phyloP scores from a whole-genome alignment of 208 protist genomes.

The Balamuthia mandrillaris region DNA sequence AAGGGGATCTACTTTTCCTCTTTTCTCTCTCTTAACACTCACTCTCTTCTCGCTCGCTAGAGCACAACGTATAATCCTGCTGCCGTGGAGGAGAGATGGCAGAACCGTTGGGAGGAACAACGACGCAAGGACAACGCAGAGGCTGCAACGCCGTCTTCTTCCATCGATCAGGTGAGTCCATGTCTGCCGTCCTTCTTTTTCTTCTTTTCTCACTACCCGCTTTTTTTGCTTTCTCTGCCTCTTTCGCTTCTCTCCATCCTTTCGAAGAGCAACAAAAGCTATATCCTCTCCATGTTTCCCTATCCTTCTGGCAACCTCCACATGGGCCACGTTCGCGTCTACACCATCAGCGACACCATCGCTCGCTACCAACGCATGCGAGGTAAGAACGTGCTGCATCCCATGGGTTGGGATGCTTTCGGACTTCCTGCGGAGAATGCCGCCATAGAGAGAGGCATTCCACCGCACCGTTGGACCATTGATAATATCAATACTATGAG shows the following conservation, averaged over 20 bases:
- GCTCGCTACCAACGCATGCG: constrained; percentile 63
- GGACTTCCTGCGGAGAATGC: constrained; percentile 83
- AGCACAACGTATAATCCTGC: neutral
- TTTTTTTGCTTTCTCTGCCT: too few relatives aligned
- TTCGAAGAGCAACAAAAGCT: constrained; percentile 44
- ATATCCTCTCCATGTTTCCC: constrained; percentile 77
- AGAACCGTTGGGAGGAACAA: neutral
- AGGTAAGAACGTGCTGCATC: constrained; percentile 72
- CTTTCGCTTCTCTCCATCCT: neutral
- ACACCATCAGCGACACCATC: constrained; percentile 73
- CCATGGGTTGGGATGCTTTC: constrained; percentile 85
- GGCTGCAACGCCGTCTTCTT: neutral
- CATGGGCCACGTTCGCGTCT: constrained; percentile 79
- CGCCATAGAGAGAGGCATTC: constrained; percentile 69
- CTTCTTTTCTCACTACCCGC: too few relatives aligned
- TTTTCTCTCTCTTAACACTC: too few relatives aligned
- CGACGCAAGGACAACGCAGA: neutral
- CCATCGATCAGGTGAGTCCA: neutral
- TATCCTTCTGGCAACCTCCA: constrained; percentile 76
- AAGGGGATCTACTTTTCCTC: too few relatives aligned
- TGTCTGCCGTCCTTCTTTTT: neutral
- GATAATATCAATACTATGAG: constrained; percentile 75
- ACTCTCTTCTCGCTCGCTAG: too few relatives aligned
- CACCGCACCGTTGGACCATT: constrained; percentile 67
- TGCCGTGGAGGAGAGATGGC: neutral